These are phyloP conservation scores for Gossypium australe DNA, from an alignment of 345 rosid genomes.

Conservation along the genomic window DNA sequence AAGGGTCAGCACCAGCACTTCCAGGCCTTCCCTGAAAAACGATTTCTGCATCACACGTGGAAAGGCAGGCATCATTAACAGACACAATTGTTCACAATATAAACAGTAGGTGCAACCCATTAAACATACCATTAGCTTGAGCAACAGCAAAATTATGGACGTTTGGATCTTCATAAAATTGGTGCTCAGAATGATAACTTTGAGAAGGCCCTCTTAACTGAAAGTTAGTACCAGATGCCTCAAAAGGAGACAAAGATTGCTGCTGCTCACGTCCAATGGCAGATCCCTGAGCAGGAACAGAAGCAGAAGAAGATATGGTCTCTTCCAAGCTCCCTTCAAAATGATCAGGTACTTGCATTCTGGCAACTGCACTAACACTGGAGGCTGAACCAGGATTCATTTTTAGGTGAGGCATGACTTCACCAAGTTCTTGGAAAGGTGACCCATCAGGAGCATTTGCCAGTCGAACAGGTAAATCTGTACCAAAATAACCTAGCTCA, in stretches of 20 bases:
- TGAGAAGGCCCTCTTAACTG: constrained; percentile 18
- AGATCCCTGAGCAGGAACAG: constrained; percentile 12
- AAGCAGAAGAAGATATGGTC: not conserved
- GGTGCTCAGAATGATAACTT: constrained; percentile 12
- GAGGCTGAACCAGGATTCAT: constrained; percentile 11
- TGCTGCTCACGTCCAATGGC: constrained; percentile 19
- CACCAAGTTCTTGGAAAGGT: constrained; percentile 64
- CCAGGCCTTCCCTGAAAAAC: constrained; percentile 45
- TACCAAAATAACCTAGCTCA: constrained; percentile 88
- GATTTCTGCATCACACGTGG: constrained; percentile 32
- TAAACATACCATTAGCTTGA: constrained; percentile 42
- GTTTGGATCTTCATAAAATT: constrained; percentile 22
- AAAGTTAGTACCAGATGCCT: constrained; percentile 13
- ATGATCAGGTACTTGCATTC: constrained; percentile 19
- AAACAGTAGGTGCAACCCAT: constrained; percentile 9
- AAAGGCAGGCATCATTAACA: constrained; percentile 9
- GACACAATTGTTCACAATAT: not conserved
- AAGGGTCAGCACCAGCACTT: constrained; percentile 26
- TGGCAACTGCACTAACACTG: not conserved
- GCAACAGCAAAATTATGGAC: constrained; percentile 28
- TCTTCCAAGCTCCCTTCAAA: not conserved
- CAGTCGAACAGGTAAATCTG: constrained; percentile 70
- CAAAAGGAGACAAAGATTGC: constrained; percentile 17
- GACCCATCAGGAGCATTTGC: constrained; percentile 69
- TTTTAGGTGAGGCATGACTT: constrained; percentile 55